Evolutionary conservation across 352 stramenopile species (phyloP), one percentile per base, ranked within the genome.

Genomic region (Phytophthora tubulina): DNA sequence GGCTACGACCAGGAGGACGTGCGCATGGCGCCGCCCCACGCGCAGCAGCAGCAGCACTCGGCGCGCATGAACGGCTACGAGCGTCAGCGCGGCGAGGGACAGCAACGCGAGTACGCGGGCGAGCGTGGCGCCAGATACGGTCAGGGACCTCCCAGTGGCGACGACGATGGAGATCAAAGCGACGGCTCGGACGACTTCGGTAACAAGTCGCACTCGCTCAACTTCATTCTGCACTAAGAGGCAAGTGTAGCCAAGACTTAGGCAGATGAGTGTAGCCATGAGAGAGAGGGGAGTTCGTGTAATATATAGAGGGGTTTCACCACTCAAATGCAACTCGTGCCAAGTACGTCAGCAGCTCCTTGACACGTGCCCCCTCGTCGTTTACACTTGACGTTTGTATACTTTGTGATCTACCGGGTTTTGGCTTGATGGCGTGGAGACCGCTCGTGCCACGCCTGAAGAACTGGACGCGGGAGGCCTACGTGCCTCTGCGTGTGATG

Each of bases 131-230:
- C 58, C 9, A 63, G 60, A n/a, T 78, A 69, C 30, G 53, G 14
- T 1, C 56, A 76, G 30, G 68, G 35, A 10, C 62, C 45, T 14
- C 55, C 49, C 10, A 56, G 57, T 42, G 64, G 27, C 0, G 63
- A 79, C 30, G 75, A 77, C 6, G 78, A 82, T 33, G 79, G 62
- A 41, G 70, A 78, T 36, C 56, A 82, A 46, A 89, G 81, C 60
- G 82, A 90, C 17, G 85, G 79, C 54, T 90, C 82, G 39, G 85
- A 94, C 60, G 80, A 85, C 48, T 82, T 71, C 51, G 84, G 64
- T 9, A 78, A 81, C 46, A 94, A 94, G 75, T 90, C 82, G 48
- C 87, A 94, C 71, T 93, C 87, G 65, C 82, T 94, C 67, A 93
- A 94, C 78, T 94, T 91, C 52, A 94, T 94, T 39, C 70, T 94